Percentiles rank a stretch among this genome's conserved stretches.
These are phyloP conservation scores for Trichoderma asperellum DNA, from an alignment of 2,329 filamentous ascomycete species.

Conservation along the genomic window DNA sequence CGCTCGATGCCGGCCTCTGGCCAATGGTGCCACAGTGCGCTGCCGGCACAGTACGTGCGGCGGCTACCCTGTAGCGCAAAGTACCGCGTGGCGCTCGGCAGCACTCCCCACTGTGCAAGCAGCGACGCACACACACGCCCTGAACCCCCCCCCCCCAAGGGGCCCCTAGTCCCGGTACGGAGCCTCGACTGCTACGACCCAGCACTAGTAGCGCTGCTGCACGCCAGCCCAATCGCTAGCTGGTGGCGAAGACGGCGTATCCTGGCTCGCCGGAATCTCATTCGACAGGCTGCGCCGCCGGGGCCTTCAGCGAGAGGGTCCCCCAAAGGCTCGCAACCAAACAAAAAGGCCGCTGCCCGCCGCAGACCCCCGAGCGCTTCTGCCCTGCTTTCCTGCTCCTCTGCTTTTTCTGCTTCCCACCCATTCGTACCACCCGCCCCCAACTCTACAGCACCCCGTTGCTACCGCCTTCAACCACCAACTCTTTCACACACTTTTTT, in stretches of 20 bases:
- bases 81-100: background rate
- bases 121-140: constrained; percentile 16
- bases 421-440: constrained; percentile 33
- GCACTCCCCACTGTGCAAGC: background rate
- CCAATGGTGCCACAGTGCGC: background rate
- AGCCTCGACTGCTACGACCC: background rate
- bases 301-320: constrained; percentile 36
- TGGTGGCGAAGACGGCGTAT: constrained; percentile 41
- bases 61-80: background rate
- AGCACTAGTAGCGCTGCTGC: constrained; percentile 32
- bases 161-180: constrained; percentile 12
- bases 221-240: constrained; percentile 39
- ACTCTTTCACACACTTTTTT: constrained; percentile 6
- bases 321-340: constrained; percentile 22
- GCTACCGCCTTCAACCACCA: constrained; percentile 24
- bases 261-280: constrained; percentile 35
- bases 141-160: background rate
- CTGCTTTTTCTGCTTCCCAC: constrained; percentile 17
- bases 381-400: constrained; percentile 28
- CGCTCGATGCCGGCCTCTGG: background rate
- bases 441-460: constrained; percentile 19
- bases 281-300: constrained; percentile 38
- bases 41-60: background rate
- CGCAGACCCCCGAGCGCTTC: constrained; percentile 31
- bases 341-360: constrained; percentile 39